phyloP scores from a whole-genome alignment of 2,329 filamentous ascomycete genomes.

The Phyllosticta ampelicida region DNA sequence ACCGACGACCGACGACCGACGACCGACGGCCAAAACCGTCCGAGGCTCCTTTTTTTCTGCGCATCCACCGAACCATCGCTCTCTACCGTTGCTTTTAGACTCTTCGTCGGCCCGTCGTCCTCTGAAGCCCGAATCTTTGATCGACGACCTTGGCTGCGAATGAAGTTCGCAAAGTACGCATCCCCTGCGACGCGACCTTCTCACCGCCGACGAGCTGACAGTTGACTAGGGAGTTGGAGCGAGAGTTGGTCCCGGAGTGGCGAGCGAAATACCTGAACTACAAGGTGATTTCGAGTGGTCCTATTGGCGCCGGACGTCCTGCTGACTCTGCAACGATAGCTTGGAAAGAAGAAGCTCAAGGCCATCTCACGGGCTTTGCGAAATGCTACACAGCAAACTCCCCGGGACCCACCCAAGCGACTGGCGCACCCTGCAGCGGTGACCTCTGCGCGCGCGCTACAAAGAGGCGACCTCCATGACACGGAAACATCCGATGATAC shows the following conservation, averaged over 20 bases:
- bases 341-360: constrained; percentile 88
- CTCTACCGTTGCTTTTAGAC: not conserved
- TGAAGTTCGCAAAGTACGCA: constrained; percentile 53
- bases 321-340: constrained; percentile 27
- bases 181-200: constrained; percentile 8
- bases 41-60: not conserved
- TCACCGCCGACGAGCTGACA: constrained; percentile 10
- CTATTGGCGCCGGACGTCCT: not conserved
- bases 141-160: constrained; percentile 18
- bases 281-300: constrained; percentile 46
- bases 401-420: constrained; percentile 18
- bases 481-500: constrained; percentile 10
- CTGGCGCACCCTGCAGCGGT: not conserved
- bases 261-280: constrained; percentile 89
- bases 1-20: constrained; percentile 1
- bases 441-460: constrained; percentile 17
- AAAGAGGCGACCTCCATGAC: constrained; percentile 18
- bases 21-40: not conserved
- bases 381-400: constrained; percentile 42
- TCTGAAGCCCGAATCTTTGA: not conserved
- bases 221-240: constrained; percentile 59
- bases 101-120: not conserved
- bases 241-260: constrained; percentile 90
- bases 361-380: constrained; percentile 62
- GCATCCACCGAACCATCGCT: not conserved